A percentile compares a stretch with the other conserved stretches of the same genome.
These are phyloP conservation scores for Aquilaria malaccensis DNA, from an alignment of 345 rosid genomes.

Conservation along the genomic window DNA sequence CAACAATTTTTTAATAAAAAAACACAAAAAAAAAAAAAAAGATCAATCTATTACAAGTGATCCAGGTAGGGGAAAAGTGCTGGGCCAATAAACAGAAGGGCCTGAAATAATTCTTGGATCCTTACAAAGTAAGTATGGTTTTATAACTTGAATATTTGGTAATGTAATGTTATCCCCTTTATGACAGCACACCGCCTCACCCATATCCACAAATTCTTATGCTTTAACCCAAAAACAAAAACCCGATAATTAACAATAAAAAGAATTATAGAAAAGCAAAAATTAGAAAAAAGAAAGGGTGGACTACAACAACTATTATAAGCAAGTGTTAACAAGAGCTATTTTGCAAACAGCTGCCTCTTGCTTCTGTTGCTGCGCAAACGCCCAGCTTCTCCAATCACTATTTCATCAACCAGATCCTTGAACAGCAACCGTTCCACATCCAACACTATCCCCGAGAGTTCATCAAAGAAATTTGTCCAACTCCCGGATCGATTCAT, in stretches of 20 bases:
- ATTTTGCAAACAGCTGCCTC: slow-evolving; percentile 49
- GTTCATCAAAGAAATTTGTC: slow-evolving; percentile 46
- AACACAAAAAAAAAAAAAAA: too few relatives aligned
- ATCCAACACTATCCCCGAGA: slow-evolving; percentile 57
- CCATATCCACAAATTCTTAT: slow-evolving; percentile 21
- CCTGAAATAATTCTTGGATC: background rate
- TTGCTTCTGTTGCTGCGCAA: slow-evolving; percentile 36
- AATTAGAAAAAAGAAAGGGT: background rate
- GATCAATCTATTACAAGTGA: too few relatives aligned
- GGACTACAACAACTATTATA: background rate
- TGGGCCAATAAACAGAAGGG: too few relatives aligned
- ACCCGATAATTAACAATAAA: background rate
- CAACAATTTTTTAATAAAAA: too few relatives aligned
- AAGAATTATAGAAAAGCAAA: background rate
- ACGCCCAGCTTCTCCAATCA: slow-evolving; percentile 40
- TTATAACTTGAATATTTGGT: slow-evolving; percentile 13
- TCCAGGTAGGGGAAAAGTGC: too few relatives aligned
- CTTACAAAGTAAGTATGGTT: slow-evolving; percentile 19
- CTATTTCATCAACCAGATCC: slow-evolving; percentile 74
- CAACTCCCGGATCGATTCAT: slow-evolving; percentile 54
- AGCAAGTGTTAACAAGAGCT: slow-evolving; percentile 13
- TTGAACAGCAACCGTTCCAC: slow-evolving; percentile 77
- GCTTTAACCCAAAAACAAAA: background rate
- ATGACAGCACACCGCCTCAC: slow-evolving; percentile 12
- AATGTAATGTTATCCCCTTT: slow-evolving; percentile 6